Evolutionary conservation across 2,329 filamentous ascomycete species (phyloP).

Genomic region (Diplodia scrobiculata): DNA sequence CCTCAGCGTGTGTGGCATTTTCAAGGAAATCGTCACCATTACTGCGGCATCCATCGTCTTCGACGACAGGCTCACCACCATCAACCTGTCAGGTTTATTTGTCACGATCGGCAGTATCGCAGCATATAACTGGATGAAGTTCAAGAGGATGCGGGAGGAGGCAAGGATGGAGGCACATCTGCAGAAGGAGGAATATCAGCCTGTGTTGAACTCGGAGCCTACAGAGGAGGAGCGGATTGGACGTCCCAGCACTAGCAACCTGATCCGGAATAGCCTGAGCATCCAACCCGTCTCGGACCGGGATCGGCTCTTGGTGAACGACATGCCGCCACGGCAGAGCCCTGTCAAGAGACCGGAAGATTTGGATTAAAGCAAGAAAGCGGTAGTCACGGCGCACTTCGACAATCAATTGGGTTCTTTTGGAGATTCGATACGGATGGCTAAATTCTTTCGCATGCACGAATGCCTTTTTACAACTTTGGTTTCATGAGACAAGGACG

Average conservation of each 20-base stretch:
- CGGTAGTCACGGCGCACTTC: constrained; percentile 3
- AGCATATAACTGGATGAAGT: constrained; percentile 93
- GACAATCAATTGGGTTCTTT: neutral
- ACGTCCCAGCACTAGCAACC: constrained; percentile 37
- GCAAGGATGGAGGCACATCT: constrained; percentile 57
- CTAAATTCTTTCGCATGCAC: constrained; percentile 13
- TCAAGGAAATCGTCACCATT: constrained; percentile 98
- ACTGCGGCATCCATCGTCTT: constrained; percentile 84
- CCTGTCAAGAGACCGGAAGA: constrained; percentile 53
- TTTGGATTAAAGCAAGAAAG: constrained; percentile 41
- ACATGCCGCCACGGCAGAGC: constrained; percentile 37
- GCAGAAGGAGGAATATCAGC: constrained; percentile 45
- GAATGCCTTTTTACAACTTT: constrained; percentile 13
- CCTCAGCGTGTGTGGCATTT: constrained; percentile 93
- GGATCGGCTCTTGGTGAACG: constrained; percentile 32
- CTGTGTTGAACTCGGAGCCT: constrained; percentile 39
- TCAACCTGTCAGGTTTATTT: constrained; percentile 86
- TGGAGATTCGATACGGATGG: constrained; percentile 12
- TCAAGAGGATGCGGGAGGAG: constrained; percentile 81
- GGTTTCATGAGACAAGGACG: constrained; percentile 7
- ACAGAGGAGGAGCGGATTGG: constrained; percentile 35
- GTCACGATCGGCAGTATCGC: constrained; percentile 85
- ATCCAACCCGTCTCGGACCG: constrained; percentile 38
- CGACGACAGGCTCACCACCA: constrained; percentile 78
- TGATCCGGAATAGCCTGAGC: constrained; percentile 45